Evolutionary conservation across 1,284 basidiomycete species (phyloP).

Genomic region (Ganoderma lingzhi): DNA sequence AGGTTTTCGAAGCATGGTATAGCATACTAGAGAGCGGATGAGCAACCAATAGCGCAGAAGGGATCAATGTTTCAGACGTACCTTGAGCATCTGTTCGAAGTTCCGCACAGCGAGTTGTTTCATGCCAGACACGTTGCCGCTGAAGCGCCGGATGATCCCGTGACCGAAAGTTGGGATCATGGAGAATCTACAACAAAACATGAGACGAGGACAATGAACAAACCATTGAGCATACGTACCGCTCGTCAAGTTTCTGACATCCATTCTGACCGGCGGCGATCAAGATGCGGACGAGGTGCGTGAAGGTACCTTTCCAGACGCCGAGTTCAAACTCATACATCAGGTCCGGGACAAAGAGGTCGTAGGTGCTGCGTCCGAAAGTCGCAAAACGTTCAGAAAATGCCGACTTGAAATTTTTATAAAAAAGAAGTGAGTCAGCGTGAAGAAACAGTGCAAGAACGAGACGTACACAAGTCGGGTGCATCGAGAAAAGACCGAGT

Average conservation of each 20-base stretch:
- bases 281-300: slow-evolving; percentile 24
- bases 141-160: slow-evolving; percentile 39
- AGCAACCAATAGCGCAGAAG: too few relatives aligned
- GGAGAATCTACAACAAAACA: slow-evolving; percentile 1
- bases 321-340: slow-evolving; percentile 50
- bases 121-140: slow-evolving; percentile 37
- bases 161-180: slow-evolving; percentile 39
- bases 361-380: slow-evolving; percentile 41
- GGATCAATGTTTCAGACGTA: background rate
- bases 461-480: too few relatives aligned
- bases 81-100: slow-evolving; percentile 33
- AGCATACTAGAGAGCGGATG: background rate
- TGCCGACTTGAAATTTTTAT: slow-evolving; percentile 19
- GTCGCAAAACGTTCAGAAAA: slow-evolving; percentile 35
- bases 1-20: background rate
- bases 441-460: too few relatives aligned
- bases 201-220: background rate
- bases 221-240: too few relatives aligned
- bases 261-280: slow-evolving; percentile 6
- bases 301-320: slow-evolving; percentile 38
- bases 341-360: slow-evolving; percentile 43
- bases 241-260: background rate
- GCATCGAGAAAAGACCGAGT: too few relatives aligned
- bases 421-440: too few relatives aligned
- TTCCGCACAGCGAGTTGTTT: slow-evolving; percentile 41